A percentile compares a stretch with the other conserved stretches of the same genome.
phyloP scores from a whole-genome alignment of 257 asterid species.

The Nemophila menziesii region DNA sequence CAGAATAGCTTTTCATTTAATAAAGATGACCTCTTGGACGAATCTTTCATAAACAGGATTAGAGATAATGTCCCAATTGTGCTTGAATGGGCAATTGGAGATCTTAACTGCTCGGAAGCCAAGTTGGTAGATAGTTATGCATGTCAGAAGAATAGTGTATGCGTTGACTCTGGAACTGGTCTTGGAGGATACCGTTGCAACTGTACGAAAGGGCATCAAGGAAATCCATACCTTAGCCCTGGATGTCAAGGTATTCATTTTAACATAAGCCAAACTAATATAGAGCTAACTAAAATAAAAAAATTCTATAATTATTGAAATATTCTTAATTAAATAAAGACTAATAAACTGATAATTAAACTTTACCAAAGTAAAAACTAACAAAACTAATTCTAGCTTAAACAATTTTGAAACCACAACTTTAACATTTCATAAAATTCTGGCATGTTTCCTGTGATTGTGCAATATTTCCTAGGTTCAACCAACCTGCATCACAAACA shows the following conservation, averaged over 20 bases:
- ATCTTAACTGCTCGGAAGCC: conserved; percentile 26
- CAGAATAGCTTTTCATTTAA: conserved; percentile 23
- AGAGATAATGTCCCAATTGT: conserved; percentile 27
- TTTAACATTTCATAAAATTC: no score
- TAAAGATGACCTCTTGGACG: conserved; percentile 18
- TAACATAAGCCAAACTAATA: no score
- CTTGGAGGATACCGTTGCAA: conserved; percentile 43
- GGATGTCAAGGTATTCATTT: conserved; percentile 28
- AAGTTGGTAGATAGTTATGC: conserved; percentile 11
- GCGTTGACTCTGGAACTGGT: conserved; percentile 33
- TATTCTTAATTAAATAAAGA: no score
- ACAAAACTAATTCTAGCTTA: no score
- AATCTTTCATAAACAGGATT: conserved; percentile 17
- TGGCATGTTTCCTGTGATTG: no score
- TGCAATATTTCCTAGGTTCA: no score
- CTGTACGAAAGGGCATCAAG: conserved; percentile 39
- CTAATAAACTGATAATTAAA: no score
- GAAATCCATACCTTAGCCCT: conserved; percentile 41
- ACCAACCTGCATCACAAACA: no score
- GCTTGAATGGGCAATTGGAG: conserved; percentile 60
- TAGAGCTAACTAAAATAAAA: no score
- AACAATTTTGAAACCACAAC: no score
- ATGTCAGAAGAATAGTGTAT: conserved; percentile 26
- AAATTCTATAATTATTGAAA: no score
- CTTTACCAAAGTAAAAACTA: no score